A percentile compares a stretch with the other conserved stretches of the same genome.
phyloP scores from a whole-genome alignment of 257 asterid genomes.

The Solanum chaucha region DNA sequence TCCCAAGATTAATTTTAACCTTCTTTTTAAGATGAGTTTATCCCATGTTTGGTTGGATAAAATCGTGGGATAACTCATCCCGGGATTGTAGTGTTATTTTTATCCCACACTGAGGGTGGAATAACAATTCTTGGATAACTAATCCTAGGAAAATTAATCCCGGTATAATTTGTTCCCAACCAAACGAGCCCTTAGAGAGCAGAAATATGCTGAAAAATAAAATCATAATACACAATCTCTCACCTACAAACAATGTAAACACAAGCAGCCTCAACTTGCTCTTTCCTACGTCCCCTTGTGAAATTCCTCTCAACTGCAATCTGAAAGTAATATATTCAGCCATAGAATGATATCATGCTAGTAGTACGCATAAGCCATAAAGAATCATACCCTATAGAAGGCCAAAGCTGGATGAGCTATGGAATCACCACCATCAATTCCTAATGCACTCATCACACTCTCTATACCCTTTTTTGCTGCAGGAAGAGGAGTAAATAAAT shows the following conservation, averaged over 20 bases:
- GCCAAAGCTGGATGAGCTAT: conserved; percentile 30
- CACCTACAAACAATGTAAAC: conserved; percentile 72
- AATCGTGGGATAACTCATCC: too few relatives aligned
- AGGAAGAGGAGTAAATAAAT: conserved; percentile 1
- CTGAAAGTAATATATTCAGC: conserved; percentile 20
- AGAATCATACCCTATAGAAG: conserved; percentile 38
- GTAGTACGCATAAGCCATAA: not conserved
- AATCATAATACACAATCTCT: conserved; percentile 4
- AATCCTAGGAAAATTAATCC: too few relatives aligned
- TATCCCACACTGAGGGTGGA: too few relatives aligned
- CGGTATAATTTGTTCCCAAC: too few relatives aligned
- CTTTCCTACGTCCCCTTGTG: conserved; percentile 82
- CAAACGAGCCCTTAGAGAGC: not conserved
- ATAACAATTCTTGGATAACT: too few relatives aligned
- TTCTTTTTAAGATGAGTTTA: too few relatives aligned
- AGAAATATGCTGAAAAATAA: not conserved
- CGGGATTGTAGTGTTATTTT: too few relatives aligned
- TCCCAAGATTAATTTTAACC: too few relatives aligned
- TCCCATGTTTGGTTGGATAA: too few relatives aligned
- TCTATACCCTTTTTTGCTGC: conserved; percentile 46
- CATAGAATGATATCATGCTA: not conserved
- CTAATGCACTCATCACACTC: conserved; percentile 24
- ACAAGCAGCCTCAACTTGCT: conserved; percentile 68
- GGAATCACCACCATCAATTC: conserved; percentile 54
- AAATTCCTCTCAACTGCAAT: conserved; percentile 57